Base-by-base conservation (phyloP, 345 rosid species). In the Bruguiera parviflora region DNA sequence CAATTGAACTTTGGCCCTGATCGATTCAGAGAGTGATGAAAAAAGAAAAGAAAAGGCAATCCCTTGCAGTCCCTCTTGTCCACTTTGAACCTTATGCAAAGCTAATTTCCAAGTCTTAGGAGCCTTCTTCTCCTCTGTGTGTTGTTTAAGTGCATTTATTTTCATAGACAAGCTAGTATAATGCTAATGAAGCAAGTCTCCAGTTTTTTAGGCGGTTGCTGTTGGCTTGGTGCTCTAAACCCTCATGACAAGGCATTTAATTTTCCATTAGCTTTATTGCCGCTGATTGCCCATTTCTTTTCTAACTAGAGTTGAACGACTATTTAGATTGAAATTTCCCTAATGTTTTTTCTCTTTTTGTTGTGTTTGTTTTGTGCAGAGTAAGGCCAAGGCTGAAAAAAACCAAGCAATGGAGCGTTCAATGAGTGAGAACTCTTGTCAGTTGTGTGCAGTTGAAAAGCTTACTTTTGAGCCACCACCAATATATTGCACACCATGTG, bases 401-500 rank as follows among this genome's bases (percentile, higher is more conserved):
- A 88, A 89, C 84, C 97, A 90, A 81, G 97, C 98, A 56, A 86
- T 96, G 99, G 97, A 88, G 88, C 91, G 85, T 68, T 58, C 86
- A 28, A 92, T 95, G 96, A 96, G 89, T 83, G 99, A 92, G 82
- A 96, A 96, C 79, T 92, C 96, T 62, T 96, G 99, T 80, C 98
- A 92, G 80, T 77, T 96, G 73, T 96, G 99, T 84, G 99, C 98
- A 47, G 98, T 96, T 74, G 99, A 96, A 84, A 89, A 84, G 84
- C 99, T 96, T 76, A 84, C 96, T 71, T 96, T 96, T 78, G 99
- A 96, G 79, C 99, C 99, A 37, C 98, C 97, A 58, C 99, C 99
- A 56, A 84, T 90, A 67, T 96, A 96, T 71, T 96, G 99, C 81
- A 76, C 97, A 3, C 91, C 88, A 27, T 96, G 99, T 75, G 99